These are phyloP conservation scores for Tylopilus sp. DNA, from an alignment of 768 basidiomycete genomes.

Conservation along the genomic window DNA sequence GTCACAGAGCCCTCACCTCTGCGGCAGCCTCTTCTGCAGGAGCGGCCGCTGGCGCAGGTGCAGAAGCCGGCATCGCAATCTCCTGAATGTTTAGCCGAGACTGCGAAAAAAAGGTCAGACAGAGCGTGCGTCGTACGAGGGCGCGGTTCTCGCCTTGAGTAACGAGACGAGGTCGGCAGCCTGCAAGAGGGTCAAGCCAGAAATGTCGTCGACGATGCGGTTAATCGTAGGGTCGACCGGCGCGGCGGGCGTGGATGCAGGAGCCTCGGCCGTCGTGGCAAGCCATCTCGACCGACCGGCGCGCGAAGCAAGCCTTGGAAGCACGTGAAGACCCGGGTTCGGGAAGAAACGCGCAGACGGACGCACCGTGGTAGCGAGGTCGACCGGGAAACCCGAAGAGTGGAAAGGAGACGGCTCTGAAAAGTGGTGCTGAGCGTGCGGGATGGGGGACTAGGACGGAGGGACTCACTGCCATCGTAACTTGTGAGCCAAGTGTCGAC, in stretches of 20 bases:
- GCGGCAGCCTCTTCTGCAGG: conserved; percentile 57
- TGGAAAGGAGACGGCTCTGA: conserved; percentile 21
- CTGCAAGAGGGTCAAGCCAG: conserved; percentile 82
- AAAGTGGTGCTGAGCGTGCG: not conserved
- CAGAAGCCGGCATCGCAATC: conserved; percentile 84
- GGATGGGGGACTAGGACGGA: not conserved
- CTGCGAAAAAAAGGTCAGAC: conserved; percentile 37
- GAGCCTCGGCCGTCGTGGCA: conserved; percentile 46
- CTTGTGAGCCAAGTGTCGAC: not conserved
- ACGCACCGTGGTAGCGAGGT: conserved; percentile 14
- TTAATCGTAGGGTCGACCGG: conserved; percentile 62
- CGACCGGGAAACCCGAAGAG: conserved; percentile 19
- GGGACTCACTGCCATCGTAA: conserved; percentile 26
- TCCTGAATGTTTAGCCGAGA: conserved; percentile 94
- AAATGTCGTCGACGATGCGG: conserved; percentile 91
- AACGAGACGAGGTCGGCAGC: conserved; percentile 91
- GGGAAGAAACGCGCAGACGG: not conserved
- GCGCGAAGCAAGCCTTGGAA: conserved; percentile 21
- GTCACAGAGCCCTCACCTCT: conserved; percentile 45
- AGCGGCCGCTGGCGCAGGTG: conserved; percentile 53
- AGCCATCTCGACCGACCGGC: conserved; percentile 50
- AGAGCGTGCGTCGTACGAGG: not conserved
- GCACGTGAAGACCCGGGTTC: conserved; percentile 1
- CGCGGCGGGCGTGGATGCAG: conserved; percentile 40
- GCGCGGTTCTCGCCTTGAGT: conserved; percentile 64